Evolutionary conservation across 116 monocot genomes (phyloP).

Genomic region (Dioscorea cayenensis): DNA sequence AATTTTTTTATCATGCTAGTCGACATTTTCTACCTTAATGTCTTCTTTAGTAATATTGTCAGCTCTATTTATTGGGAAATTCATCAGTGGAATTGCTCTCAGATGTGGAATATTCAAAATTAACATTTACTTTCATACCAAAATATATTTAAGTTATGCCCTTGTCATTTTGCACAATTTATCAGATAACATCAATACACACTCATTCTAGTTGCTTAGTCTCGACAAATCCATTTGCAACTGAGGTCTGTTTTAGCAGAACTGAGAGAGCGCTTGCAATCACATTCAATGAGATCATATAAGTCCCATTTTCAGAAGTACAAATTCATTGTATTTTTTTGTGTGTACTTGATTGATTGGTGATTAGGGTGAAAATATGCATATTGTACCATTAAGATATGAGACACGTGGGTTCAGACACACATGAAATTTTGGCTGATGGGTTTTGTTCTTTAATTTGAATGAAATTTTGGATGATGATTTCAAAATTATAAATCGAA

Average conservation of each 20-base stretch:
- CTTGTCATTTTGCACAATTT: not conserved
- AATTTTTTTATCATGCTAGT: too few relatives aligned
- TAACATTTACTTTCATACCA: conserved; percentile 37
- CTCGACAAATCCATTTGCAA: conserved; percentile 92
- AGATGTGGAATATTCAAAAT: conserved; percentile 86
- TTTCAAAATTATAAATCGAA: too few relatives aligned
- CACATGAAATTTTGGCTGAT: too few relatives aligned
- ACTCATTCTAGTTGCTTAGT: conserved; percentile 54
- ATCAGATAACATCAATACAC: conserved; percentile 9
- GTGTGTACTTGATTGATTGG: not conserved
- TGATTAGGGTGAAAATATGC: not conserved
- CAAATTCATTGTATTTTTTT: not conserved
- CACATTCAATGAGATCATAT: conserved; percentile 93
- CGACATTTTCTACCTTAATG: not conserved
- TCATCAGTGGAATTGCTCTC: conserved; percentile 74
- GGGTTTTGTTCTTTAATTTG: too few relatives aligned
- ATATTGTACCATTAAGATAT: too few relatives aligned
- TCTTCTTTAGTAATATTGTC: conserved; percentile 1
- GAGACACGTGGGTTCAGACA: too few relatives aligned
- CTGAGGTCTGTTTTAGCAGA: conserved; percentile 87
- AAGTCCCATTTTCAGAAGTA: conserved; percentile 90
- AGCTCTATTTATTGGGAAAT: conserved; percentile 90
- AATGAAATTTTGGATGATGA: too few relatives aligned
- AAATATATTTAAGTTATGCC: not conserved
- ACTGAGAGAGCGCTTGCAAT: conserved; percentile 79